Percentiles rank a stretch among this genome's conserved stretches.
Evolutionary conservation across 202 grass and related monocot species (phyloP).

Genomic region (Digitaria exilis): DNA sequence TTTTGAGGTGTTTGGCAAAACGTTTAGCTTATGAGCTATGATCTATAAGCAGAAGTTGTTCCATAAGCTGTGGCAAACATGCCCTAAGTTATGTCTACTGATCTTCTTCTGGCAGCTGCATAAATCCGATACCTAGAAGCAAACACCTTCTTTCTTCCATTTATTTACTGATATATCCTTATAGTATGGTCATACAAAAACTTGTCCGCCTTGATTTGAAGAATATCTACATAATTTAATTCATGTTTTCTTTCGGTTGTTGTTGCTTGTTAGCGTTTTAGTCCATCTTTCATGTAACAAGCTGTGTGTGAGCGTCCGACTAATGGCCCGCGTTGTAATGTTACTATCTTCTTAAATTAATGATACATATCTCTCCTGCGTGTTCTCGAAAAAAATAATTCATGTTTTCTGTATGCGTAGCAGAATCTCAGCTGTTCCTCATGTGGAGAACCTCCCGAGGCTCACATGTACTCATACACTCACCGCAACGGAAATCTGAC

Average conservation of each 20-base stretch:
- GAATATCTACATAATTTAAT: not conserved
- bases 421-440: conserved; percentile 74
- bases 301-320: too few species aligned
- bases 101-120: not conserved
- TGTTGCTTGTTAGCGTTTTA: too few species aligned
- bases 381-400: too few species aligned
- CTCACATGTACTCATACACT: conserved; percentile 79
- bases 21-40: too few species aligned
- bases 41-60: too few species aligned
- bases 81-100: not conserved
- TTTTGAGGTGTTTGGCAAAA: too few species aligned
- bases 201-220: not conserved
- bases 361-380: too few species aligned
- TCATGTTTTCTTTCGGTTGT: conserved; percentile 17
- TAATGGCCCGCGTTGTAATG: too few species aligned
- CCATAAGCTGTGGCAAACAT: too few species aligned
- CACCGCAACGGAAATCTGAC: conserved; percentile 79
- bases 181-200: not conserved
- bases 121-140: not conserved
- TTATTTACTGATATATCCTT: not conserved
- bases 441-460: conserved; percentile 80
- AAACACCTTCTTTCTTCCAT: not conserved
- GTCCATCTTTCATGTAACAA: too few species aligned
- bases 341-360: too few species aligned
- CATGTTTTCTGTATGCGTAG: conserved; percentile 21